Percentiles rank a stretch among this genome's conserved stretches.
Conservation (phyloP, 148 eudicot species). For the Camellia sinensis region DNA sequence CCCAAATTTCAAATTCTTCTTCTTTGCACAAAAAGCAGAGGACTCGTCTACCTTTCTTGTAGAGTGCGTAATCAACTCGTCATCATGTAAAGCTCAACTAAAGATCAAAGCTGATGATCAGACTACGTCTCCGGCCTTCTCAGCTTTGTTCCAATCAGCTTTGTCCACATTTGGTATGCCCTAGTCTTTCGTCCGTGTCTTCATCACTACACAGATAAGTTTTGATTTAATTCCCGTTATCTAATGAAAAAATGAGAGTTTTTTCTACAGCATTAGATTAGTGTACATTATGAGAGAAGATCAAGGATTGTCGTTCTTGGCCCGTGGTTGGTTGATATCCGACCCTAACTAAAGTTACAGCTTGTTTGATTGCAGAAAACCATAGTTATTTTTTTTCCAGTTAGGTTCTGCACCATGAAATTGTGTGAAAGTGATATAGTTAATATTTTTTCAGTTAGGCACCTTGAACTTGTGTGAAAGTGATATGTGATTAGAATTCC, state of each 20-base stretch:
- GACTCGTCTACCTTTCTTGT: conserved; percentile 67
- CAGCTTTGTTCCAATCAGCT: conserved; percentile 75
- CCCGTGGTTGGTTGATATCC: conserved; percentile 1
- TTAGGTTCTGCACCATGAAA: too few species aligned
- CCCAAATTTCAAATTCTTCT: conserved; percentile 94
- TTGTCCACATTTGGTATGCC: conserved; percentile 64
- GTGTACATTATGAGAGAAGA: background rate
- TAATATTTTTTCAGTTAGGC: background rate
- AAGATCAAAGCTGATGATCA: conserved; percentile 96
- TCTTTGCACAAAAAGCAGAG: conserved; percentile 84
- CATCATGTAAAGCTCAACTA: conserved; percentile 80
- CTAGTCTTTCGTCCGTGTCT: conserved; percentile 18
- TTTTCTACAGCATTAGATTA: background rate
- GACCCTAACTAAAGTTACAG: background rate
- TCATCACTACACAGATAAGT: background rate
- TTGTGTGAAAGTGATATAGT: background rate
- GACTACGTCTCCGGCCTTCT: conserved; percentile 73
- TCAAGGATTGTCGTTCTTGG: background rate
- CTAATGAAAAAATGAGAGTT: background rate
- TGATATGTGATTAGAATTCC: background rate
- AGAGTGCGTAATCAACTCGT: conserved; percentile 85
- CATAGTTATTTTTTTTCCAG: too few species aligned
- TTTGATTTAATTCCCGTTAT: background rate
- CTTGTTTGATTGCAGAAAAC: background rate
- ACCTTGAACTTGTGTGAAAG: background rate